Conservation (phyloP, 805 yeast genomes). For the Candida boleticola region DNA sequence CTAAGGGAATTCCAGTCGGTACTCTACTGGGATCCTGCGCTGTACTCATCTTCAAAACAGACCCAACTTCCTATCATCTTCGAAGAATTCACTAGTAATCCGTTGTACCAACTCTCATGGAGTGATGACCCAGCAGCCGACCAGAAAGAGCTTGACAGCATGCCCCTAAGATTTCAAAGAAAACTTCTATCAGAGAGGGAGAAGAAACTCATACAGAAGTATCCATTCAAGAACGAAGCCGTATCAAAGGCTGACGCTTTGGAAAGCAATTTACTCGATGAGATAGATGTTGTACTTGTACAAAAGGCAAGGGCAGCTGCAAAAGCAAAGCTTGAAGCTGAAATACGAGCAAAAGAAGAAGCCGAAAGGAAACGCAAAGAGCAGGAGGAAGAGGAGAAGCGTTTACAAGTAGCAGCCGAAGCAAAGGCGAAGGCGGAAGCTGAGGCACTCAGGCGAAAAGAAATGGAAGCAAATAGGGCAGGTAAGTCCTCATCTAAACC, state of each 20-base stretch:
- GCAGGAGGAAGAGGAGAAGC: slow-evolving; percentile 5
- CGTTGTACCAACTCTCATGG: slow-evolving; percentile 32
- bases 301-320: background rate
- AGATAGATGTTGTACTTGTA: slow-evolving; percentile 1
- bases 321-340: background rate
- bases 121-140: slow-evolving; percentile 21
- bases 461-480: background rate
- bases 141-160: slow-evolving; percentile 20
- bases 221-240: slow-evolving; percentile 35
- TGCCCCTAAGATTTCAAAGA: slow-evolving; percentile 41
- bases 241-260: slow-evolving; percentile 18
- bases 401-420: background rate
- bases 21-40: slow-evolving; percentile 58
- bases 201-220: slow-evolving; percentile 25
- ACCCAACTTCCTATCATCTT: slow-evolving; percentile 31
- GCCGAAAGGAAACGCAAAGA: slow-evolving; percentile 3
- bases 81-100: slow-evolving; percentile 27
- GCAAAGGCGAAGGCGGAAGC: background rate
- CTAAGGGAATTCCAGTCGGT: slow-evolving; percentile 59
- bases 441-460: background rate
- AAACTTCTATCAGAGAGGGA: slow-evolving; percentile 36
- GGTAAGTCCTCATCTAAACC: background rate
- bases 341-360: background rate
- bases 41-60: slow-evolving; percentile 19
- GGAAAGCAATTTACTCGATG: slow-evolving; percentile 19